phyloP scores from a whole-genome alignment of 441 rosid species.

The Pelargonium citronellum region DNA sequence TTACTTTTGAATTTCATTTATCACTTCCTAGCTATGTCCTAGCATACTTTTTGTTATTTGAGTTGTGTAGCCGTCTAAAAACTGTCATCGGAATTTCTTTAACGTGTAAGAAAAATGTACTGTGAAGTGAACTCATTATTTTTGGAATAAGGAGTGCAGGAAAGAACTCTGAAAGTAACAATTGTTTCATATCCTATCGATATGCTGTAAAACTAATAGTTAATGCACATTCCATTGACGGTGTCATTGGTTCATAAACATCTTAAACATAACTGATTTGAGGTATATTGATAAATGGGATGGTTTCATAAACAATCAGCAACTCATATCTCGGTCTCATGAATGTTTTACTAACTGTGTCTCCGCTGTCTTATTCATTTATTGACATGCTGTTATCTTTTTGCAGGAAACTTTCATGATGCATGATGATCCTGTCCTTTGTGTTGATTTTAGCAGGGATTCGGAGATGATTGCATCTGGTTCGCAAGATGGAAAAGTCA shows the following conservation, averaged over 20 bases:
- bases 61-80: background rate
- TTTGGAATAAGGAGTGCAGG: no score
- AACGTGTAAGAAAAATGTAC: background rate
- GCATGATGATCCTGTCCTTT: conserved; percentile 96
- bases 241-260: no score
- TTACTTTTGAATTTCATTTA: conserved; percentile 11
- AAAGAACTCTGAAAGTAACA: no score
- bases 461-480: conserved; percentile 97
- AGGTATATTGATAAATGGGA: no score
- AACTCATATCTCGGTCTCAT: no score
- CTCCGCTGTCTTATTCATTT: conserved; percentile 17
- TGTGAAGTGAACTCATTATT: background rate
- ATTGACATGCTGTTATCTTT: conserved; percentile 23
- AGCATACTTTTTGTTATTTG: background rate
- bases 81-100: background rate
- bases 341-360: background rate
- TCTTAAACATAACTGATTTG: no score
- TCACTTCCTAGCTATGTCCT: conserved; percentile 4
- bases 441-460: conserved; percentile 96
- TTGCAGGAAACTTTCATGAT: conserved; percentile 97
- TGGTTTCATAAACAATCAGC: no score
- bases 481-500: conserved; percentile 93
- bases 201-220: no score
- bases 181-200: no score
- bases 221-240: no score